Conservation (phyloP, 1,139 yeast species). For the Oligophagozyma castellii region DNA sequence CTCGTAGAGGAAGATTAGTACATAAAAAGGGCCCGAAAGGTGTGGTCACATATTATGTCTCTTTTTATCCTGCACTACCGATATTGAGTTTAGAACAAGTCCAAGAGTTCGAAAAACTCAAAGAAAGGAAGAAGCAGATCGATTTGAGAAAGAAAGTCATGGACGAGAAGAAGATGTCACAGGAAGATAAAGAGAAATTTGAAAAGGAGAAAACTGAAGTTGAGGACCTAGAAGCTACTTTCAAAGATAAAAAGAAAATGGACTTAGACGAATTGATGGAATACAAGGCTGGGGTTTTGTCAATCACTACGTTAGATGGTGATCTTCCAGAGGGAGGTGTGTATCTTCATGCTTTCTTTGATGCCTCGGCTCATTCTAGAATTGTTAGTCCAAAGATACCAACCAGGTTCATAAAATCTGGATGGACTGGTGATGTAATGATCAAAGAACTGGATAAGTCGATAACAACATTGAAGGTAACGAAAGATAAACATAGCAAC, state of each 20-base stretch:
- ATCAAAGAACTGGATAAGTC: conserved; percentile 73
- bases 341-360: conserved; percentile 63
- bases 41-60: conserved; percentile 49
- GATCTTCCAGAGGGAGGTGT: conserved; percentile 38
- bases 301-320: conserved; percentile 50
- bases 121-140: conserved; percentile 25
- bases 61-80: conserved; percentile 74
- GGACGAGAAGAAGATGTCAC: conserved; percentile 19
- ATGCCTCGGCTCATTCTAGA: conserved; percentile 53
- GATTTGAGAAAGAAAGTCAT: conserved; percentile 20
- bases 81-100: conserved; percentile 65
- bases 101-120: conserved; percentile 37
- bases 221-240: conserved; percentile 29
- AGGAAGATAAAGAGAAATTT: conserved; percentile 15
- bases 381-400: conserved; percentile 39
- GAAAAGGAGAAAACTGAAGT: conserved; percentile 24
- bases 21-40: conserved; percentile 72
- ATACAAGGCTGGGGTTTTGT: conserved; percentile 64
- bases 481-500: conserved; percentile 38
- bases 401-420: conserved; percentile 31
- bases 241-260: conserved; percentile 38
- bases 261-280: conserved; percentile 48
- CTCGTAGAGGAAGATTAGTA: conserved; percentile 47
- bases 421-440: conserved; percentile 56
- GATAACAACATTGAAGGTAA: conserved; percentile 44